Evolutionary conservation across 208 protist genomes (phyloP).

Genomic region (Leishmania lainsoni): DNA sequence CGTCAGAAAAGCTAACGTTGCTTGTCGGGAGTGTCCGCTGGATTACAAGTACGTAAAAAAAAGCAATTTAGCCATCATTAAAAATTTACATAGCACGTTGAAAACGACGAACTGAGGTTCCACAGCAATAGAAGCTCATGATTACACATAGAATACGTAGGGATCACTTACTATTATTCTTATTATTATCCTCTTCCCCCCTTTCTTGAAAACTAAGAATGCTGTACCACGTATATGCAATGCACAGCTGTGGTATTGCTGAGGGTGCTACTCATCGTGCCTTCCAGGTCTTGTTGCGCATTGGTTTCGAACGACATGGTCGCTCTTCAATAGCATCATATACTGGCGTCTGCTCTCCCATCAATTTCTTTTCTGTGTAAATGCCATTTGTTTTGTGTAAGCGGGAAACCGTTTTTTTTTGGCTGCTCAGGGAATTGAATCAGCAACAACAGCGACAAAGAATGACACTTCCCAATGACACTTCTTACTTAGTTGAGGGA

Average conservation of each 20-base stretch:
- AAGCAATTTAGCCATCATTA: neutral
- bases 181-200: neutral
- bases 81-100: neutral
- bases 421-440: neutral
- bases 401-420: neutral
- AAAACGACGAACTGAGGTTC: neutral
- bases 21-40: conserved; percentile 77
- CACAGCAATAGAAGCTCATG: neutral
- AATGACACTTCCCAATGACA: conserved; percentile 16
- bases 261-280: neutral
- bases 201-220: neutral
- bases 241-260: neutral
- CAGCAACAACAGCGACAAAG: neutral
- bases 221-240: neutral
- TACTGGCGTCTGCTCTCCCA: neutral
- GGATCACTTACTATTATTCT: neutral
- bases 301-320: neutral
- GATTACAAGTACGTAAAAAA: conserved; percentile 63
- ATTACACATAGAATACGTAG: neutral
- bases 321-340: neutral
- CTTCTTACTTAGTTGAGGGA: conserved; percentile 6
- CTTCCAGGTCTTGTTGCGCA: neutral
- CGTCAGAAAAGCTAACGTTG: conserved; percentile 61
- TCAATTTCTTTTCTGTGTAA: neutral
- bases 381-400: neutral